Conservation (phyloP, 2,329 filamentous ascomycete species). For the Sclerotinia borealis region DNA sequence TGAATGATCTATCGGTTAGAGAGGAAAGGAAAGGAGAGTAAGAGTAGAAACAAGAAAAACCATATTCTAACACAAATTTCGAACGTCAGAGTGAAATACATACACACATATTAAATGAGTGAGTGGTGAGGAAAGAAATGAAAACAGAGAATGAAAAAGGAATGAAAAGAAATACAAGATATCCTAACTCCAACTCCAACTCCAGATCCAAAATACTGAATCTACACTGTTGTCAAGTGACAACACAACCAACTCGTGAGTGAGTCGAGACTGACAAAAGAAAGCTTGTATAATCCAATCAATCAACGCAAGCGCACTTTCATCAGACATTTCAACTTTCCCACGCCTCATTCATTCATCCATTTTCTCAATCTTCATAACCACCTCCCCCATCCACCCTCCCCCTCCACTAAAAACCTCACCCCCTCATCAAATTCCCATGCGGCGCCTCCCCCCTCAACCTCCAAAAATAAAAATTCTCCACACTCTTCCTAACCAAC, state of each 20-base stretch:
- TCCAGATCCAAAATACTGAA: no score
- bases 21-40: neutral
- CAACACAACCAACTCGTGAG: no score
- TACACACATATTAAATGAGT: neutral
- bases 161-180: neutral
- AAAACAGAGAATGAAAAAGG: neutral
- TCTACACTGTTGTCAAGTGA: no score
- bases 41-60: no score
- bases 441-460: neutral
- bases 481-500: neutral
- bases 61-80: neutral
- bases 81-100: neutral
- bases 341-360: no score
- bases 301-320: no score
- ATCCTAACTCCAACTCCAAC: neutral
- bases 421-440: neutral
- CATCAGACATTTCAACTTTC: no score
- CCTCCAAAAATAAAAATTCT: conserved; percentile 10
- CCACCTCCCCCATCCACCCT: neutral
- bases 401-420: neutral
- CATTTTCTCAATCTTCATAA: neutral
- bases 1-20: no score
- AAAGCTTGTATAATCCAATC: no score
- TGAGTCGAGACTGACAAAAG: no score
- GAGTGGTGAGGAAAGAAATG: neutral